Evolutionary conservation across 768 basidiomycete species (phyloP), one percentile per base, ranked within the genome.

Genomic region (Melanogaster broomeanus): DNA sequence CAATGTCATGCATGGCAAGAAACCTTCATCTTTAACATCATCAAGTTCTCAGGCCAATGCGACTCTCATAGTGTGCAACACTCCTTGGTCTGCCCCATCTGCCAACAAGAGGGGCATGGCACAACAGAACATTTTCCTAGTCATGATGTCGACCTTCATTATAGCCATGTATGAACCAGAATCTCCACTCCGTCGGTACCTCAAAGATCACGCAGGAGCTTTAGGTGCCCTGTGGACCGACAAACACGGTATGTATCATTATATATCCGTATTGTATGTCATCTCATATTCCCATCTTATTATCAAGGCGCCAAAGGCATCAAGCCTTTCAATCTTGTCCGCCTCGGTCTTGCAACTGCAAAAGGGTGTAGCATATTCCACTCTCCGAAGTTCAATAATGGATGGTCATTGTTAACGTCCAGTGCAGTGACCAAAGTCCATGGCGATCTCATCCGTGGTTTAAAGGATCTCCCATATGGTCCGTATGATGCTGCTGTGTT

Each of bases 271-370:
- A 6, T 6, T 30, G 15, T 21, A 12, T 24, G 27, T 19, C 27
- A 35, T 42, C 21, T 5, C 41, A 2, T n/a, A 38, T 24, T 22
- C 27, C 25, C 3, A 2, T 30, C 5, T 34, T 21, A 16, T 19
- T 16, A 31, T 15, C 18, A 27, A 49, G 48, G 48, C 31, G 25
- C 39, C 4, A 49, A 49, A 27, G 21, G 19, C 9, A 28, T 49
- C 30, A 49, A 39, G 16, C 39, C 48, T 5, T 49, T 42, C 39
- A 49, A 49, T 34, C 48, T 49, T 12, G 39, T 49, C 15, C 24
- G 39, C 25, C 16, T 49, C 16, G 48, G 48, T 4, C n/a, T 49
- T 24, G 48, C 48, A 16, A 34, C 15, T 19, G 39, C 48, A 11
- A n/a, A 30, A 21, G 7, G 12, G 7, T 25, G 15, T 3, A 39